Percentiles rank a stretch among this genome's conserved stretches.
These are phyloP conservation scores for Acrocalymma vagum DNA, from an alignment of 2,329 filamentous ascomycete species.

Conservation along the genomic window DNA sequence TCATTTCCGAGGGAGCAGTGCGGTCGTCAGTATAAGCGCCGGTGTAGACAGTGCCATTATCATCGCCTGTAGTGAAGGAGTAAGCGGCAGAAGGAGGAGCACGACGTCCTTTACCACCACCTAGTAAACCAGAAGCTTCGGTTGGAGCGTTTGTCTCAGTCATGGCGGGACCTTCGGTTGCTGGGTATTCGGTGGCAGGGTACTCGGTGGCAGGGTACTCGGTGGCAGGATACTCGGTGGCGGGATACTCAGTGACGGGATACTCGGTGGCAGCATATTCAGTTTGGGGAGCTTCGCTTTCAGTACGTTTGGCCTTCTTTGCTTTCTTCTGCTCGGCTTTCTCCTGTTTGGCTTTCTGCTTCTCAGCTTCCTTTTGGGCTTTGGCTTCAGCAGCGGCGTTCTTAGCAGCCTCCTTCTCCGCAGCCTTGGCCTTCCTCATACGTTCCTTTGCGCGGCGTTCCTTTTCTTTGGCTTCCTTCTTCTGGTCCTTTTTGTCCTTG, in stretches of 20 bases:
- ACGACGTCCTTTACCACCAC: too few relatives aligned
- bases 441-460: conserved; percentile 59
- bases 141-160: too few relatives aligned
- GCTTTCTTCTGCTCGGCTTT: conserved; percentile 53
- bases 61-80: conserved; percentile 60
- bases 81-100: conserved; percentile 51
- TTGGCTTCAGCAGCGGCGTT: conserved; percentile 49
- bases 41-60: conserved; percentile 53
- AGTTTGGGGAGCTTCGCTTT: conserved; percentile 41
- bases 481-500: conserved; percentile 51
- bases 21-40: conserved; percentile 48
- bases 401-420: conserved; percentile 47
- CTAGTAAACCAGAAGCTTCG: conserved; percentile 14
- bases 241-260: conserved; percentile 30
- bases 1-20: conserved; percentile 31
- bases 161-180: too few relatives aligned
- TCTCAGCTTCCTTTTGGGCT: conserved; percentile 53
- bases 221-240: conserved; percentile 29
- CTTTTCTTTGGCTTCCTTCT: conserved; percentile 48
- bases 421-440: conserved; percentile 55
- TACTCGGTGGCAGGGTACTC: conserved; percentile 41
- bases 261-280: conserved; percentile 37
- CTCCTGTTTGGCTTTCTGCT: conserved; percentile 44
- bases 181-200: conserved; percentile 16
- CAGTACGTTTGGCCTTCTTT: conserved; percentile 46